phyloP scores from a whole-genome alignment of 2,329 filamentous ascomycete genomes.

The Diaporthe sp. region DNA sequence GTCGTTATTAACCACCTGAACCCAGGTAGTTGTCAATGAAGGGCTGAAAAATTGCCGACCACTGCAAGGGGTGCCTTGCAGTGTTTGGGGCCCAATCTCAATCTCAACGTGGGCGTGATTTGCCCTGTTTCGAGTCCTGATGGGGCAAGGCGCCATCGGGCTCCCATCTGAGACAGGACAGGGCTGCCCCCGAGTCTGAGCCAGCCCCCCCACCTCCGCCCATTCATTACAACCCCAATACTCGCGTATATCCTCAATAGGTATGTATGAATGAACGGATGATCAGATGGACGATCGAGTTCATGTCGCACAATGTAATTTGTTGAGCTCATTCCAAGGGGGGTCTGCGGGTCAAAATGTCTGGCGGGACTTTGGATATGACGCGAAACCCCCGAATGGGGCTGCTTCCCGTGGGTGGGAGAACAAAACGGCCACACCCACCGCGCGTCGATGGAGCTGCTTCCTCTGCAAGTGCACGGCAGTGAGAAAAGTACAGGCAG shows the following conservation, averaged over 20 bases:
- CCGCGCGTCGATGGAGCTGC: not conserved
- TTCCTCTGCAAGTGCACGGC: slow-evolving; percentile 20
- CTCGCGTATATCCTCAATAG: not conserved
- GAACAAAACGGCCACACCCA: slow-evolving; percentile 14
- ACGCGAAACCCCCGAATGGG: not conserved
- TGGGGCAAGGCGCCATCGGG: slow-evolving; percentile 20
- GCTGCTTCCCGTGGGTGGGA: slow-evolving; percentile 9
- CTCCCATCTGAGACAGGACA: slow-evolving; percentile 26
- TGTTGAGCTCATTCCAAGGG: slow-evolving; percentile 18
- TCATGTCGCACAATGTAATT: not conserved
- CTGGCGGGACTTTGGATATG: not conserved
- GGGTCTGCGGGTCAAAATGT: not conserved
- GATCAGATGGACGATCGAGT: not conserved
- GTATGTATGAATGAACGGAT: not conserved
- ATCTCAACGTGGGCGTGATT: slow-evolving; percentile 22
- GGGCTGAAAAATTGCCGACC: slow-evolving; percentile 26
- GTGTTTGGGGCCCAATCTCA: slow-evolving; percentile 24
- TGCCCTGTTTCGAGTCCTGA: slow-evolving; percentile 20
- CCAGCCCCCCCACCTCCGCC: not conserved
- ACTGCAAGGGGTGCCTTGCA: slow-evolving; percentile 23
- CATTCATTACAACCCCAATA: slow-evolving; percentile 9
- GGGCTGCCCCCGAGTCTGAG: slow-evolving; percentile 10
- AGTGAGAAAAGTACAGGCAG: slow-evolving; percentile 8
- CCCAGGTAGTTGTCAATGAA: not conserved
- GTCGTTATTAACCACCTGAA: not conserved